Evolutionary conservation across 805 yeast species (phyloP), one percentile per base, ranked within the genome.

Genomic region (Phaffomyces thermotolerans): DNA sequence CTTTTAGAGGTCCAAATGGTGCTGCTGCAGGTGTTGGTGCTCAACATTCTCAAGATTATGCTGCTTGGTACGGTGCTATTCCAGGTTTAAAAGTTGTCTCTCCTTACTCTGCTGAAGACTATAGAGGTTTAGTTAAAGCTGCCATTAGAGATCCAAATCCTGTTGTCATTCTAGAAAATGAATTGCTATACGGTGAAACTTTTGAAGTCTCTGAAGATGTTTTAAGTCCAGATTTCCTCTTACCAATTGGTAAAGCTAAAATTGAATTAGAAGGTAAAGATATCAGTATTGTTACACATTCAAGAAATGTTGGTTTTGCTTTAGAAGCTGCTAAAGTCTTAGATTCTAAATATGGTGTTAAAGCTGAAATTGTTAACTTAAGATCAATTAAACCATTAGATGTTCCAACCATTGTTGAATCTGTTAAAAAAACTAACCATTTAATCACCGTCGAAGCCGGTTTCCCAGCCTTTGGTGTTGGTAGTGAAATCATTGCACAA

Each of bases 1-100:
- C 95, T 43, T 93, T 93, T 77, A 84, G 99, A 72, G 99, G 99
- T 61, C 98, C 99, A 50, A 93, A 93, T 69, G 99, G 99, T 70
- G 96, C 99, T 40, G 96, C 99, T 56, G 97, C 97, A 40, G 98
- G 98, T 79, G 99, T 93, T 57, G 99, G 79, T 58, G 99, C 99
- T 47, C 99, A 93, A 72, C 99, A 93, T 73, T 93, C 99, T 24
- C 99, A 93, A 73, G 95, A 89, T 72, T 93, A 80, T 68, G 76
- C 96, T 44, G 89, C 96, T 43, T 93, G 99, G 99, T 93, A 93
- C 71, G 98, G 96, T 54, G 74, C 95, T 41, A 89, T 93, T 58
- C 99, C 99, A 49, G 99, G 99, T 66, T 76, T 93, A 66, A 93
- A 93, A 75, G 99, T 93, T 35, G 71, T 93, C 40, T 87, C 95